Base-by-base conservation (phyloP, 371 early-diverging fungal genomes). In the Fennellomyces sp. region DNA sequence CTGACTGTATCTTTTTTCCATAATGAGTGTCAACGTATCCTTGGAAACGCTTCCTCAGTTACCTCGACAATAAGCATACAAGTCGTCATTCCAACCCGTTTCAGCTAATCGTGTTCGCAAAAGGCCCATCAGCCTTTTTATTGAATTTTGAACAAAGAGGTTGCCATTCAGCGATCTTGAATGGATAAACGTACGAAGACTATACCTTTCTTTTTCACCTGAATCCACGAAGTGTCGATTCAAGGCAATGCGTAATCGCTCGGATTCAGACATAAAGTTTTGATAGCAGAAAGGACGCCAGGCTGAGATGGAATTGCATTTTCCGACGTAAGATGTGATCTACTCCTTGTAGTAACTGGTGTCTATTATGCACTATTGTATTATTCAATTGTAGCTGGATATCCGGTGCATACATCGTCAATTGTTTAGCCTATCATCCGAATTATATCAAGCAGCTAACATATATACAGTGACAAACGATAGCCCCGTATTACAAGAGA, bases 161-260 rank as follows among this genome's bases (percentile, higher is more conserved):
- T 8, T 29, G 27, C 17, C 15, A 39, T 23, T 26, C 33, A 41
- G 8, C 23, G 1, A 11, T 28, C 33, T 31, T 28, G 29, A 42
- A 13, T 1, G 23, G 5, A 38, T 15, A 23, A 45, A 13, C 10
- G 17, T 19, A 15, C 29, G 35, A 33, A 36, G 36, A 13, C n/a
- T 17, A n/a, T 45, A 57, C 63, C 63, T 56, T 52, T 63, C 54
- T 47, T 63, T 63, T 52, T 63, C 63, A 12, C 63, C 63, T 8
- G 63, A 63, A 52, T 57, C 54, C 8, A 63, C 63, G 45, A 63
- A 63, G n/a, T 63, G 58, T 29, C 53, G 51, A 45, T 28, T 63
- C n/a, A 63, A 19, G 23, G 63, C 63, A 21, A 60, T 29, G 23
- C 52, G 41, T 26, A 60, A 19, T 29, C 45, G 38, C 21, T 54